These are phyloP conservation scores for Euphorbia peplus DNA, from an alignment of 345 rosid species.

Conservation along the genomic window DNA sequence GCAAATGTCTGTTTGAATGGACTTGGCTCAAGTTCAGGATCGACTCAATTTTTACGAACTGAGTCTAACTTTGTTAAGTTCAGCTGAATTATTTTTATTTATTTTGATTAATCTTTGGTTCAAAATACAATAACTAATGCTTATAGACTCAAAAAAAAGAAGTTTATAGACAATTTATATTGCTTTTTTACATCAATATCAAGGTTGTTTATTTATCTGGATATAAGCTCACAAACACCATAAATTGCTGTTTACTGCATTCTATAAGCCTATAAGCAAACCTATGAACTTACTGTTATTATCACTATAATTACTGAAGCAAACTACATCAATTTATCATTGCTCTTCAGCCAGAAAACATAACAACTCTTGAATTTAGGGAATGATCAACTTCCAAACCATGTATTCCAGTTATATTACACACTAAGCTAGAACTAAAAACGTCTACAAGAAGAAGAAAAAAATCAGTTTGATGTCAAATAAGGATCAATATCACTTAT, in stretches of 20 bases:
- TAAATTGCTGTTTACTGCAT: background rate
- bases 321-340: background rate
- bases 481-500: conserved; percentile 7
- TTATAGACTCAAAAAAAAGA: too few relatives aligned
- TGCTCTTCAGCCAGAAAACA: background rate
- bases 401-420: background rate
- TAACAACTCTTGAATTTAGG: background rate
- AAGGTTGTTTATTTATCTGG: too few relatives aligned
- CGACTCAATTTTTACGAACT: too few relatives aligned
- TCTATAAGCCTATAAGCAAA: background rate
- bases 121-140: too few relatives aligned
- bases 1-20: too few relatives aligned
- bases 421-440: background rate
- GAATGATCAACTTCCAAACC: conserved; percentile 13
- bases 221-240: too few relatives aligned
- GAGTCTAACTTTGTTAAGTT: too few relatives aligned
- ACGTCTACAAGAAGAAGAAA: background rate
- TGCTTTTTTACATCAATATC: too few relatives aligned
- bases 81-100: too few relatives aligned
- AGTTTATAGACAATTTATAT: too few relatives aligned
- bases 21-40: too few relatives aligned
- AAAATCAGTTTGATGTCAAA: background rate
- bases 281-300: background rate
- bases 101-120: too few relatives aligned
- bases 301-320: background rate